Conservation (phyloP, 768 basidiomycete species). For the Rossbeevera mucosa region DNA sequence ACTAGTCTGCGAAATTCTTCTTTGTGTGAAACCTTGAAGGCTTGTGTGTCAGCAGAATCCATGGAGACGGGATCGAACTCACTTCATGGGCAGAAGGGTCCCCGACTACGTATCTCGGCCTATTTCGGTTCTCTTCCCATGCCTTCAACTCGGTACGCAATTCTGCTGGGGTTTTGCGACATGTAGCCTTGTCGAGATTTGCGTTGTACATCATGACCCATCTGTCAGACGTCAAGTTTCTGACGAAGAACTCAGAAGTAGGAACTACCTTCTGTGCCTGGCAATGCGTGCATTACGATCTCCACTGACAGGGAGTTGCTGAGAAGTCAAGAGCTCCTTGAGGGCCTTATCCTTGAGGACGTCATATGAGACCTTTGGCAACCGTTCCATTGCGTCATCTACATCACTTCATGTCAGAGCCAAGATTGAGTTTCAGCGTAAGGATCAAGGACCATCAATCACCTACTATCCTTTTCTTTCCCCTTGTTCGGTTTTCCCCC, state of each 20-base stretch:
- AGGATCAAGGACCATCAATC: neutral
- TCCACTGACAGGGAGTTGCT: conserved; percentile 48
- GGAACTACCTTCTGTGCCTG: conserved; percentile 56
- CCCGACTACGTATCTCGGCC: conserved; percentile 31
- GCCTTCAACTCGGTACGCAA: conserved; percentile 50
- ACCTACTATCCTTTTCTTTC: conserved; percentile 37
- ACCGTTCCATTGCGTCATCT: conserved; percentile 38
- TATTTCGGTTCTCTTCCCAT: conserved; percentile 53
- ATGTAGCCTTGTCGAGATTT: conserved; percentile 56
- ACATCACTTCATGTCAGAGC: conserved; percentile 16
- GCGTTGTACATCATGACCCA: conserved; percentile 71
- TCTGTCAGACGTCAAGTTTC: conserved; percentile 31
- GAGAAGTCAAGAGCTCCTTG: conserved; percentile 49
- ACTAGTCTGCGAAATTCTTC: conserved; percentile 34
- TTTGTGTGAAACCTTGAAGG: conserved; percentile 19
- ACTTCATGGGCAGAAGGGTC: conserved; percentile 41
- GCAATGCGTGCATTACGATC: conserved; percentile 48
- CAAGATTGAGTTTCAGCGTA: conserved; percentile 9
- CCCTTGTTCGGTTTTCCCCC: conserved; percentile 33
- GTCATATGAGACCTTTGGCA: conserved; percentile 64
- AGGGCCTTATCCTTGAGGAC: conserved; percentile 59
- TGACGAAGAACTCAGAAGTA: no score
- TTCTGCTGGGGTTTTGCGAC: conserved; percentile 43
- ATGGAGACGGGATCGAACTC: conserved; percentile 1
- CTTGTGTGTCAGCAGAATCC: neutral